Base-by-base conservation (phyloP, 257 asterid genomes). In the Thymus quinquecostatus region DNA sequence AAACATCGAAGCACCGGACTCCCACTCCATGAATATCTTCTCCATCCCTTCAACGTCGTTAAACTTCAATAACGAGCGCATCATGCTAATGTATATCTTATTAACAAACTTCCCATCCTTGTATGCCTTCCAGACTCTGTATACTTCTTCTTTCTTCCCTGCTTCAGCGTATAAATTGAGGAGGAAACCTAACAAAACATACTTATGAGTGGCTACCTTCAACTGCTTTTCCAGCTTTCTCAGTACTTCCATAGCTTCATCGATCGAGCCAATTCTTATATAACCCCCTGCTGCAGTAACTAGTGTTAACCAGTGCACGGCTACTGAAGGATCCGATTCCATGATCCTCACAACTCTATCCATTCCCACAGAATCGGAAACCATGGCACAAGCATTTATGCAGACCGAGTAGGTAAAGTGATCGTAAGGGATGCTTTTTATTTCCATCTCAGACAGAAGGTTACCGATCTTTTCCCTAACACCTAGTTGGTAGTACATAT, bases 11-110 rank as follows among this genome's bases (percentile, higher is more conserved):
- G 83, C 83, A 66, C 77, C 69, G 11, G 72, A 72, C 75, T 84
- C 89, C 96, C 97, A 89, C 71, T 91, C 91, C 68, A 75, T 80
- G 50, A 81, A 73, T 47, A 91, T 73, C 75, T 78, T 82, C 82
- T 87, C 88, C 51, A 67, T 68, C 41, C 82, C 89, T 75, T 80
- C 82, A 53, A 83, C 40, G 70, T 87, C 96, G 32, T 77, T 78
- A 38, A 85, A 78, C 75, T 74, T 86, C 82, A 70, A 64, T 28
- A 91, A 51, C 1, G 86, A 64, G 4, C 84, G 82, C 87, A 87
- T 77, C 95, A 89, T 85, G 82, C 82, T 71, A 10, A 77, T 67
- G 75, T 85, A 89, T 28, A 77, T 85, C 82, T 74, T 89, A 62
- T 83, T 91, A 47, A 56, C 47, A 38, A 83, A 71, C 56, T 67